Conservation (phyloP, 2,329 filamentous ascomycete species). For the Ophiostoma novo-ulmi region DNA sequence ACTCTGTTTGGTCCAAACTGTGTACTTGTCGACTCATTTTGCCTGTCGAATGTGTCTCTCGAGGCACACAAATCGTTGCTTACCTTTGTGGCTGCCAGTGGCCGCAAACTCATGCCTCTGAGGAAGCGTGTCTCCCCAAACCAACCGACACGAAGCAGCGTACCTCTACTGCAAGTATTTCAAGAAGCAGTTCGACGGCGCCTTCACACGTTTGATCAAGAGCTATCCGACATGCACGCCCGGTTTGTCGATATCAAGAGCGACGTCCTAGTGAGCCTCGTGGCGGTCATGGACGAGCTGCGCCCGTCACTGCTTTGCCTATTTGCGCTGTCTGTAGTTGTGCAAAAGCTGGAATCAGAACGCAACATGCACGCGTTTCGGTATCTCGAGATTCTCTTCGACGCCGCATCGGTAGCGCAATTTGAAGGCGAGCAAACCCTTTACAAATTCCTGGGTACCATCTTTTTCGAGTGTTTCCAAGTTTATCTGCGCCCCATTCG, state of each 20-base stretch:
- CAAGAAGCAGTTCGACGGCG: conserved; percentile 56
- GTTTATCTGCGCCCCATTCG: conserved; percentile 77
- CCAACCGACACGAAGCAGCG: conserved; percentile 26
- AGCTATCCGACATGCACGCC: conserved; percentile 56
- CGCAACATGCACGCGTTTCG: conserved; percentile 55
- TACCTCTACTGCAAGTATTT: conserved; percentile 65
- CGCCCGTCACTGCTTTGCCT: conserved; percentile 51
- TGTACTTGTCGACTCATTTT: conserved; percentile 39
- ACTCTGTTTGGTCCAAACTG: conserved; percentile 57
- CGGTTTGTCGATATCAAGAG: conserved; percentile 46
- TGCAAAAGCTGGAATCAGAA: conserved; percentile 51
- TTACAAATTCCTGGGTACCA: conserved; percentile 58
- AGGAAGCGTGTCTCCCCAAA: conserved; percentile 39
- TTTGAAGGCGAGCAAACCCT: conserved; percentile 57
- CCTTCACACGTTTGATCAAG: conserved; percentile 53
- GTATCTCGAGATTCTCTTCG: conserved; percentile 74
- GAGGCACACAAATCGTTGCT: conserved; percentile 48
- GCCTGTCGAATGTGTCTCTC: conserved; percentile 46
- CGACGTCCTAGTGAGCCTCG: conserved; percentile 60
- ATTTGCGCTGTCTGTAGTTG: conserved; percentile 54
- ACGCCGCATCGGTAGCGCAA: conserved; percentile 64
- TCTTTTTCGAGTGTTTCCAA: conserved; percentile 77
- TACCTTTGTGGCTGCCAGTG: conserved; percentile 44
- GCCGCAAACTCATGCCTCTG: conserved; percentile 43
- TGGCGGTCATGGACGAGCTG: conserved; percentile 57